Evolutionary conservation across 495 filamentous ascomycete species (phyloP), one percentile per base, ranked within the genome.

Genomic region (Oidiodendron maius): DNA sequence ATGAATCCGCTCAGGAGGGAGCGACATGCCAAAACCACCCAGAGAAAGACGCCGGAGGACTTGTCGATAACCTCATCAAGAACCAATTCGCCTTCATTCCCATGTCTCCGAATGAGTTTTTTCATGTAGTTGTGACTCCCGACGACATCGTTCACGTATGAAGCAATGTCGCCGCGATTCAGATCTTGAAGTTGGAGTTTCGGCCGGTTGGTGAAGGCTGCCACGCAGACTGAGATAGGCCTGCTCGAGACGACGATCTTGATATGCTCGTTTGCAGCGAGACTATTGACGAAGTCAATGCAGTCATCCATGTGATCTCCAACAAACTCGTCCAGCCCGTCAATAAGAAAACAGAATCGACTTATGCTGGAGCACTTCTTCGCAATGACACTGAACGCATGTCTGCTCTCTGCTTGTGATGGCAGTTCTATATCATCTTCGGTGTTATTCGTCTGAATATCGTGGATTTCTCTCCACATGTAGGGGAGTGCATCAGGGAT

Each of bases 11-110:
- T 5, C 3, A 26, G 21, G 10, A 44, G 20, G 10, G 41, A 44
- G 23, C 23, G 4, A 6, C n/a, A 18, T 11, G 55, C 63, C 11
- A 66, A 44, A 2, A 60, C 28, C 3, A 65, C 50, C 61, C 65
- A 68, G 1, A 68, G 41, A 22, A 68, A 67, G 0, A 68, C 64
- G 10, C 65, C 64, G 0, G 40, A 47, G 8, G 65, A 38, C 34
- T 61, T 64, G 13, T 46, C 11, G 12, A 61, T 47, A 18, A 67
- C 17, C 1, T 64, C 52, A 2, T 48, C n/a, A n/a, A n/a, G 3
- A 16, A 60, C 13, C 35, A 23, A 1, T 60, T 46, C 22, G 11
- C 3, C 8, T 10, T 40, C 5, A 28, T n/a, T 32, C 8, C 28
- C n/a, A 32, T 39, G 11, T 6, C 18, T 6, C 6, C 15, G 6